A percentile compares a stretch with the other conserved stretches of the same genome.
These are phyloP conservation scores for Phytopythium delawarense DNA, from an alignment of 352 stramenopile species.

Conservation along the genomic window DNA sequence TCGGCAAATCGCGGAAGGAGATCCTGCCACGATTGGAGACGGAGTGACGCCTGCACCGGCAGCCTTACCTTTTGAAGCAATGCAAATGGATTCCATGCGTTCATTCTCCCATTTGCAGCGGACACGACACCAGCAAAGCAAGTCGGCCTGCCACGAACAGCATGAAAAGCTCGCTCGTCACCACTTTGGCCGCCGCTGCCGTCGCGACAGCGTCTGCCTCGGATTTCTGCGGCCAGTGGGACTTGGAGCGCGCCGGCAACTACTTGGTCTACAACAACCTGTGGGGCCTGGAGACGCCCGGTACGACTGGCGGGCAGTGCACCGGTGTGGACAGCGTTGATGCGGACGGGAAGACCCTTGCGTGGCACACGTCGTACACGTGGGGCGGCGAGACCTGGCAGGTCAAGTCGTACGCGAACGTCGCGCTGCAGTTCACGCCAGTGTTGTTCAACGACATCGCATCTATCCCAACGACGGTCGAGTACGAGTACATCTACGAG, in stretches of 20 bases:
- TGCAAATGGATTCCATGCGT: not conserved
- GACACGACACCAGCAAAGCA: not conserved
- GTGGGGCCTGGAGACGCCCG: constrained; percentile 20
- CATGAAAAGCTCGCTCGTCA: constrained; percentile 20
- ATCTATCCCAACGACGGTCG: constrained; percentile 30
- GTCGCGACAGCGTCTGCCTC: constrained; percentile 11
- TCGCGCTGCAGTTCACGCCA: constrained; percentile 19
- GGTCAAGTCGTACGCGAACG: constrained; percentile 28
- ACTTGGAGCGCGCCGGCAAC: constrained; percentile 16
- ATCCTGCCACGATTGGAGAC: too few species aligned
- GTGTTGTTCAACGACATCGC: constrained; percentile 23
- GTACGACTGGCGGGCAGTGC: constrained; percentile 17
- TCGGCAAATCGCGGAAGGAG: too few species aligned
- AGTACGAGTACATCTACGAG: constrained; percentile 31
- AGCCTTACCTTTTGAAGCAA: not conserved
- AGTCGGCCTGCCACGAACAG: not conserved
- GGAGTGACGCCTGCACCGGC: too few species aligned
- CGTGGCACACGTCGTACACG: constrained; percentile 20
- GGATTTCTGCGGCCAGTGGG: constrained; percentile 28
- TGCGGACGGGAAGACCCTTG: constrained; percentile 10
- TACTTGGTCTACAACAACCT: constrained; percentile 40
- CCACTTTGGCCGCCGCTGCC: constrained; percentile 4
- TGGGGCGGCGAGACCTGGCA: constrained; percentile 21
- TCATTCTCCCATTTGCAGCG: not conserved
- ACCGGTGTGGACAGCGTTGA: constrained; percentile 13